These are phyloP conservation scores for Paecilomyces sp. DNA, from an alignment of 2,329 filamentous ascomycete species.

Conservation along the genomic window DNA sequence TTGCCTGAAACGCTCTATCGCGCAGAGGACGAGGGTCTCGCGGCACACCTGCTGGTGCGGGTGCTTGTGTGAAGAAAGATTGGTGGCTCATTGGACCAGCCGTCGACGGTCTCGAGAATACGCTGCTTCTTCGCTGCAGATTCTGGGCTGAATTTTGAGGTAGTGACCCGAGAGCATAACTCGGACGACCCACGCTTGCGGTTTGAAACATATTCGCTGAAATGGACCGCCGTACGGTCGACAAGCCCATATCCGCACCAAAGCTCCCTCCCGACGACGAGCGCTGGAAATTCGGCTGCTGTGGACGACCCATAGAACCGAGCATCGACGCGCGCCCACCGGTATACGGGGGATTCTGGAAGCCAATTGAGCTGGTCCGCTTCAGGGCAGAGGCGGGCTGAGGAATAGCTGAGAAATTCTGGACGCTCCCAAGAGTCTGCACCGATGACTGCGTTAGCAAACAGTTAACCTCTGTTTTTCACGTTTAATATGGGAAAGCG, in stretches of 20 bases:
- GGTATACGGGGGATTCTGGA: conserved; percentile 57
- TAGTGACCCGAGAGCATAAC: conserved; percentile 56
- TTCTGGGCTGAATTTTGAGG: conserved; percentile 49
- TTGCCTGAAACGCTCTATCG: conserved; percentile 70
- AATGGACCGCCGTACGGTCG: conserved; percentile 74
- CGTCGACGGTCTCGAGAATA: conserved; percentile 67
- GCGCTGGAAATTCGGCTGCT: conserved; percentile 79
- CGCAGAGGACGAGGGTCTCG: conserved; percentile 80
- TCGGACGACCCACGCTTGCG: conserved; percentile 59
- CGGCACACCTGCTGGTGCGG: conserved; percentile 72
- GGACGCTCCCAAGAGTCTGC: conserved; percentile 75
- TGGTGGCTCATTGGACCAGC: conserved; percentile 67
- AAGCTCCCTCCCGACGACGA: conserved; percentile 69
- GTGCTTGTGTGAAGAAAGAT: conserved; percentile 89
- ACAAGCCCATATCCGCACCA: conserved; percentile 69
- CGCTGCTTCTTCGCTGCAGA: conserved; percentile 67
- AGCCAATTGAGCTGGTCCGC: conserved; percentile 71
- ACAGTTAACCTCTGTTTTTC: conserved; percentile 2
- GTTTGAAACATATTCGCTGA: conserved; percentile 59
- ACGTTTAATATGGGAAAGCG: background rate
- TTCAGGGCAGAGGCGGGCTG: conserved; percentile 92
- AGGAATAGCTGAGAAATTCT: conserved; percentile 75
- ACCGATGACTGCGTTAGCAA: conserved; percentile 12
- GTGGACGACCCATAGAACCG: conserved; percentile 74
- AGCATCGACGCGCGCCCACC: conserved; percentile 77